Conservation (phyloP, 441 rosid genomes). For the Erodium texanum region DNA sequence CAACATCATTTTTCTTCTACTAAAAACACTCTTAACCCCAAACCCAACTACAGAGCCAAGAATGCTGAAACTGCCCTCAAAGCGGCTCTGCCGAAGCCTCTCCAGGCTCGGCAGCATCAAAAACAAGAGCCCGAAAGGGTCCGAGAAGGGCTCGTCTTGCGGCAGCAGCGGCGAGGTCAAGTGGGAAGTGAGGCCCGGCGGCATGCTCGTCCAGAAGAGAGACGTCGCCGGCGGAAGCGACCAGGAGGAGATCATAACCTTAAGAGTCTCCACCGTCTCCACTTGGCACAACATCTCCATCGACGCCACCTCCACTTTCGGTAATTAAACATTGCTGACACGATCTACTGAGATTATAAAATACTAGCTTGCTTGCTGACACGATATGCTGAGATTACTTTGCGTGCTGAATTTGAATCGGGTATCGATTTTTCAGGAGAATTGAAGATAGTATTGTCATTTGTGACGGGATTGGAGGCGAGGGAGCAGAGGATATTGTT, state of each 20-base stretch:
- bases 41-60: not conserved
- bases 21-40: not conserved
- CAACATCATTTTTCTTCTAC: not conserved
- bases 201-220: conserved; percentile 91
- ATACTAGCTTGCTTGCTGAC: too few species aligned
- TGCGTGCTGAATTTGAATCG: too few species aligned
- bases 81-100: conserved; percentile 52
- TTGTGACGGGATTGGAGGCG: conserved; percentile 61
- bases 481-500: conserved; percentile 65
- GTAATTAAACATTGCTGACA: conserved; percentile 23
- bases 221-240: conserved; percentile 29
- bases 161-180: conserved; percentile 36
- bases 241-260: conserved; percentile 40
- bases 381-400: not conserved
- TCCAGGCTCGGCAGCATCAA: conserved; percentile 38
- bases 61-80: conserved; percentile 68
- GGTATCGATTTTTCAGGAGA: conserved; percentile 35
- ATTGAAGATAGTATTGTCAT: conserved; percentile 56
- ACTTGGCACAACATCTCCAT: conserved; percentile 61
- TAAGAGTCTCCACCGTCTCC: conserved; percentile 63
- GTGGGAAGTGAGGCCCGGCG: conserved; percentile 92
- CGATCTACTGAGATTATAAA: not conserved
- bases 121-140: conserved; percentile 5
- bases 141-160: not conserved
- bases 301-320: conserved; percentile 72